phyloP scores from a whole-genome alignment of 2,329 filamentous ascomycete species.

The Helotiales sp. region DNA sequence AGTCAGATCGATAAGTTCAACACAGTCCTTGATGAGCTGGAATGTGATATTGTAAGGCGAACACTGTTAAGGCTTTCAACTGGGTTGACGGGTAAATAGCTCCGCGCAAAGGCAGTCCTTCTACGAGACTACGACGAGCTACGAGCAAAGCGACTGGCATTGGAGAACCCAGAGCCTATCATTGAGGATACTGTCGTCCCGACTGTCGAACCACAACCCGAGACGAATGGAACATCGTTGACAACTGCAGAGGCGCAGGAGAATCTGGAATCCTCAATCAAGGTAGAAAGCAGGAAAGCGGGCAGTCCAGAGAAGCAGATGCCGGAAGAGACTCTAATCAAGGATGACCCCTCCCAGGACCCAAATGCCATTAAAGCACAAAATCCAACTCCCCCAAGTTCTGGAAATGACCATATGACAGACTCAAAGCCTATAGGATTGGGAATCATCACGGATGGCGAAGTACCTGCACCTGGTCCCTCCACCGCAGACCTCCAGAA shows the following conservation, averaged over 20 bases:
- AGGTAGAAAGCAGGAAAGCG: constrained; percentile 20
- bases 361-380: constrained; percentile 12
- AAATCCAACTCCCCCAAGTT: constrained; percentile 25
- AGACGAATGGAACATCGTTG: not conserved
- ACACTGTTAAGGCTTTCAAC: not conserved
- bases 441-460: constrained; percentile 27
- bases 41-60: constrained; percentile 54
- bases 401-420: constrained; percentile 11
- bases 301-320: constrained; percentile 17
- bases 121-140: constrained; percentile 51
- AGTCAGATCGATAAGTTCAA: constrained; percentile 41
- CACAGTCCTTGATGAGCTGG: constrained; percentile 54
- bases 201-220: constrained; percentile 26
- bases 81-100: constrained; percentile 37
- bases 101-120: constrained; percentile 55
- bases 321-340: constrained; percentile 16
- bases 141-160: constrained; percentile 29
- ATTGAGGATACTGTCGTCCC: constrained; percentile 11
- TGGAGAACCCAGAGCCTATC: constrained; percentile 28
- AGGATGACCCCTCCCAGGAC: constrained; percentile 8
- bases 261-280: constrained; percentile 15
- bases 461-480: constrained; percentile 14
- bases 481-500: constrained; percentile 22
- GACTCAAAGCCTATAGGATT: constrained; percentile 25
- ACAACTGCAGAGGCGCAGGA: constrained; percentile 3